Conservation (phyloP, 768 basidiomycete genomes). For the Kondoa malvinella region DNA sequence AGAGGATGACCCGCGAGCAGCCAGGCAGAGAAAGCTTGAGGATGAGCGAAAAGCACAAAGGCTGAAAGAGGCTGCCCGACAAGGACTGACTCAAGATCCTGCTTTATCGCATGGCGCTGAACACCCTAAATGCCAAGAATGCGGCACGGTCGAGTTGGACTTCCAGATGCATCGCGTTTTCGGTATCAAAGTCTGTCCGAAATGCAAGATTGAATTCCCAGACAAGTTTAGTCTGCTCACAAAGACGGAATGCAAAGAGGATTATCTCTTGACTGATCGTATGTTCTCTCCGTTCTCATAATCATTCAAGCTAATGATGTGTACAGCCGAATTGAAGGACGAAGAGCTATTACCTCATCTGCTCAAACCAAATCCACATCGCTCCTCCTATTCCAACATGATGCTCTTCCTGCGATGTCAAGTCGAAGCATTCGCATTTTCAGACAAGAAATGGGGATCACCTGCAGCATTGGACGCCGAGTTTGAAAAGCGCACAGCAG, state of each 20-base stretch:
- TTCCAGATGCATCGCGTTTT: conserved; percentile 65
- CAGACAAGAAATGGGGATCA: conserved; percentile 85
- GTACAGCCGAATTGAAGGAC: conserved; percentile 76
- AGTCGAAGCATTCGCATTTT: conserved; percentile 79
- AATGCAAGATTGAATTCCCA: conserved; percentile 71
- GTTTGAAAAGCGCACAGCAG: conserved; percentile 56
- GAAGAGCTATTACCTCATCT: conserved; percentile 81
- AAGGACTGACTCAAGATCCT: conserved; percentile 18
- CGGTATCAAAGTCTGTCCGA: conserved; percentile 65
- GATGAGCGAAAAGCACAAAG: conserved; percentile 43
- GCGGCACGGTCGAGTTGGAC: conserved; percentile 76
- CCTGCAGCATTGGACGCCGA: conserved; percentile 77
- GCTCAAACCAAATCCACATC: conserved; percentile 84
- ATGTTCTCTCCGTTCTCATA: conserved; percentile 25
- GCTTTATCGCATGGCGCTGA: conserved; percentile 10
- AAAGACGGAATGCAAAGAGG: conserved; percentile 98
- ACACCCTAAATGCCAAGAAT: conserved; percentile 62
- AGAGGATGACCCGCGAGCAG: conserved; percentile 55
- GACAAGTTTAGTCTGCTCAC: conserved; percentile 89
- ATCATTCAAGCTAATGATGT: neutral
- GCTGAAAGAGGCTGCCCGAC: conserved; percentile 20
- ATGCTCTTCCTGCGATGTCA: conserved; percentile 90
- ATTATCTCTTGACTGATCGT: conserved; percentile 90
- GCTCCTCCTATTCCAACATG: conserved; percentile 93
- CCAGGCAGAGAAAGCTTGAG: conserved; percentile 64